Percentiles rank a stretch among this genome's conserved stretches.
phyloP scores from a whole-genome alignment of 208 protist species.

The Crithidia thermophila region DNA sequence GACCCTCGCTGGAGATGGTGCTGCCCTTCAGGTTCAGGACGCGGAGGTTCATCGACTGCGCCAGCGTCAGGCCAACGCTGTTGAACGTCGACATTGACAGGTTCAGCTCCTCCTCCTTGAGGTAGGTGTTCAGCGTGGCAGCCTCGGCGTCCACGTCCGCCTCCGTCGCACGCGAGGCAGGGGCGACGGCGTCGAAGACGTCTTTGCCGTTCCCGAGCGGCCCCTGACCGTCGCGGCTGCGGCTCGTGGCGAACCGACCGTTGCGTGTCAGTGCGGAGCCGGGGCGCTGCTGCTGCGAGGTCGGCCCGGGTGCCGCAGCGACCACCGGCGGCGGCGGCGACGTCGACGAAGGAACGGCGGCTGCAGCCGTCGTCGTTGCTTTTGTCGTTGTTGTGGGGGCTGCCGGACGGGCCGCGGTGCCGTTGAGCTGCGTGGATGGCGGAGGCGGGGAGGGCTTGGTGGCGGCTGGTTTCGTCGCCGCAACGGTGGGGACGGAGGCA shows the following conservation, averaged over 20 bases:
- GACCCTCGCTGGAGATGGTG: conserved; percentile 48
- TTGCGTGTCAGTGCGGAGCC: conserved; percentile 18
- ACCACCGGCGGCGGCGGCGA: neutral
- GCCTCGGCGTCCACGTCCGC: conserved; percentile 16
- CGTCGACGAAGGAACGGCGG: no score
- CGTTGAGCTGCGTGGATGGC: no score
- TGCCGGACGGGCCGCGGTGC: no score
- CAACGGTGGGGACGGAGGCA: no score
- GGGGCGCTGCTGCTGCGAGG: conserved; percentile 1
- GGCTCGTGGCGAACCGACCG: conserved; percentile 28
- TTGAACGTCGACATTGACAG: conserved; percentile 65
- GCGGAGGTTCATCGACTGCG: conserved; percentile 41
- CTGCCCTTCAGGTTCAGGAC: conserved; percentile 57
- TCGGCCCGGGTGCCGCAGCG: neutral
- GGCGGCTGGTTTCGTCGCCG: no score
- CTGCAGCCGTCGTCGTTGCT: no score
- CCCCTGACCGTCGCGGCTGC: conserved; percentile 11
- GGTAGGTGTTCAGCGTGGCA: conserved; percentile 39
- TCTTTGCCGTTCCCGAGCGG: neutral
- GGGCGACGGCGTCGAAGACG: neutral
- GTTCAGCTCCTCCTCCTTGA: conserved; percentile 46
- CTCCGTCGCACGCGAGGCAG: neutral
- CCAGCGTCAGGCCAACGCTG: conserved; percentile 37
- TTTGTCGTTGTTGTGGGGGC: no score
- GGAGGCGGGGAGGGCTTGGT: no score